Percentiles rank a stretch among this genome's conserved stretches.
These are phyloP conservation scores for Meripilus lineatus DNA, from an alignment of 1,284 basidiomycete genomes.

Conservation along the genomic window DNA sequence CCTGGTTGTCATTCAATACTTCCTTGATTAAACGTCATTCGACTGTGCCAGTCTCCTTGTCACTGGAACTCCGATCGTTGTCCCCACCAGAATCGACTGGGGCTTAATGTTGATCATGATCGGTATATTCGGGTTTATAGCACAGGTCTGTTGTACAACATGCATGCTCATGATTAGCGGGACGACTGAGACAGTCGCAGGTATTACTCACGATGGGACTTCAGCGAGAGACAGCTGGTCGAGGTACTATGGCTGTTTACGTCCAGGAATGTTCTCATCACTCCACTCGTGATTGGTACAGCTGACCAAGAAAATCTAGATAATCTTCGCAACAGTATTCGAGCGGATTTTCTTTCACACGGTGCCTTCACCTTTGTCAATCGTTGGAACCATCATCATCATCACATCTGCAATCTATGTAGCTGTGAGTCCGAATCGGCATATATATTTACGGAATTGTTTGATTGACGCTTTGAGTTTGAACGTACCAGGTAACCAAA, in stretches of 20 bases:
- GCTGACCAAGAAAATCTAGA: conserved; percentile 32
- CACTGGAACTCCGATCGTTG: conserved; percentile 35
- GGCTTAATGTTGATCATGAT: conserved; percentile 40
- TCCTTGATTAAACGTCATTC: conserved; percentile 8
- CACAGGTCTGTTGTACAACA: conserved; percentile 36
- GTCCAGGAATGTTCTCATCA: conserved; percentile 44
- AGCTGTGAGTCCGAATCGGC: conserved; percentile 38
- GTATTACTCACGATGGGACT: conserved; percentile 58
- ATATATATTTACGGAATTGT: conserved; percentile 3
- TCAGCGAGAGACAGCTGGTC: conserved; percentile 58
- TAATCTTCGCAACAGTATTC: conserved; percentile 56
- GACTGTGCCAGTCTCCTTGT: conserved; percentile 36
- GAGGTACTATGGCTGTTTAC: conserved; percentile 60
- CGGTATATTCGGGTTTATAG: conserved; percentile 55
- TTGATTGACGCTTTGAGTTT: too few relatives aligned
- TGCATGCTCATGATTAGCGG: too few relatives aligned
- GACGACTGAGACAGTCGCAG: too few relatives aligned
- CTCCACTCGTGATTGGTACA: background rate
- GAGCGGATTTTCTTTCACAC: conserved; percentile 60
- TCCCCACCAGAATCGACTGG: conserved; percentile 46
- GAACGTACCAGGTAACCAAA: conserved; percentile 23
- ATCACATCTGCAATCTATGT: conserved; percentile 56
- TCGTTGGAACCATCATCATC: conserved; percentile 54
- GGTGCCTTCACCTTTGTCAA: conserved; percentile 45
- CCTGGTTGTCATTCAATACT: background rate